Evolutionary conservation across 1,139 yeast genomes (phyloP).

Genomic region (Geotrichum cucujoidarum): DNA sequence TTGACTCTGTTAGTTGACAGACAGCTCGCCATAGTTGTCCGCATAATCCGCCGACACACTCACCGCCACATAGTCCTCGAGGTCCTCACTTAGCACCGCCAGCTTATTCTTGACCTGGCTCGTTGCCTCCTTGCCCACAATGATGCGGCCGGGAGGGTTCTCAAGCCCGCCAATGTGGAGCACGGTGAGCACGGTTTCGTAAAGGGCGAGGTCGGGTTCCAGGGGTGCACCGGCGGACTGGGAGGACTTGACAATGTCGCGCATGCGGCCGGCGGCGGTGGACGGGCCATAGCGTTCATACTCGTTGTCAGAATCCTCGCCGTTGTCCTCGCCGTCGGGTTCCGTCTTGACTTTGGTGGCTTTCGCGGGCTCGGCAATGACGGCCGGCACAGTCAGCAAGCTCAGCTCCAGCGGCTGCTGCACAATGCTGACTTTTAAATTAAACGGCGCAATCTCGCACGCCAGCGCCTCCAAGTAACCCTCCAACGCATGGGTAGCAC

Average conservation of each 20-base stretch:
- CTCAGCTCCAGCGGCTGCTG: constrained; percentile 33
- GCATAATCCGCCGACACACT: constrained; percentile 25
- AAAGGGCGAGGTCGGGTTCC: constrained; percentile 25
- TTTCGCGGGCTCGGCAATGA: constrained; percentile 20
- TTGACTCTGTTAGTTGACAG: not conserved
- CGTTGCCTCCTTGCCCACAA: constrained; percentile 33
- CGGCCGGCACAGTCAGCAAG: constrained; percentile 27
- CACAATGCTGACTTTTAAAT: constrained; percentile 34
- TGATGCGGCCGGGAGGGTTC: constrained; percentile 35
- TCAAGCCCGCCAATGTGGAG: constrained; percentile 33
- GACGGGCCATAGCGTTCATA: constrained; percentile 18
- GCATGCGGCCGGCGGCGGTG: constrained; percentile 4
- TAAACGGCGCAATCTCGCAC: constrained; percentile 30
- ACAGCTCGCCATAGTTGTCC: constrained; percentile 9
- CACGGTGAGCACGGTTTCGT: constrained; percentile 29
- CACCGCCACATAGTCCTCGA: constrained; percentile 30
- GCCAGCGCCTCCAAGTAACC: constrained; percentile 37
- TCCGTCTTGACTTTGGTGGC: too few species aligned
- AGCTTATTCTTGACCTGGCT: constrained; percentile 32
- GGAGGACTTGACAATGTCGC: not conserved
- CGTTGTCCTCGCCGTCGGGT: not conserved
- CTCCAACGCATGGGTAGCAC: constrained; percentile 35
- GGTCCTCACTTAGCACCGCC: constrained; percentile 32
- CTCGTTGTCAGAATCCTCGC: not conserved
- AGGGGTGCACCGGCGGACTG: constrained; percentile 21